Percentiles rank a stretch among this genome's conserved stretches.
These are phyloP conservation scores for Mortierella sp. DNA, from an alignment of 371 early-diverging fungal genomes.

Conservation along the genomic window DNA sequence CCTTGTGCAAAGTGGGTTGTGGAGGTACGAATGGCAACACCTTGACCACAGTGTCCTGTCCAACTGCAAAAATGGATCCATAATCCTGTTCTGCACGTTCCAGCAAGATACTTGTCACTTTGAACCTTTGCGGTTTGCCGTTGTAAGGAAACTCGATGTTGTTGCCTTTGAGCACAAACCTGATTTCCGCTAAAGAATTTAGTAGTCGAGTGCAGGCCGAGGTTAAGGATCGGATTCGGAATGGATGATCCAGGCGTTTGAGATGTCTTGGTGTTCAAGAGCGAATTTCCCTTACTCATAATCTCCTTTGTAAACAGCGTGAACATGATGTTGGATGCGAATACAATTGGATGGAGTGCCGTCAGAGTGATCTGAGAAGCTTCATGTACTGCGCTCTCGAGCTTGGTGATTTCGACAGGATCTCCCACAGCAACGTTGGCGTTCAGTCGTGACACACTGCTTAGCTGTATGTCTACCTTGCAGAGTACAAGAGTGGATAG, in stretches of 20 bases:
- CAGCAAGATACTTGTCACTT: slow-evolving; percentile 40
- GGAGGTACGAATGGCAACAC: slow-evolving; percentile 53
- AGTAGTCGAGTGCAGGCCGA: background rate
- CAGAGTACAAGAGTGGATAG: background rate
- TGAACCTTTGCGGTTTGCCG: slow-evolving; percentile 61
- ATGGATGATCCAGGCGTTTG: too few relatives aligned
- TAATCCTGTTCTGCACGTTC: slow-evolving; percentile 43
- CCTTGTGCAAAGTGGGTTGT: slow-evolving; percentile 9
- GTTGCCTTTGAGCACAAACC: slow-evolving; percentile 59
- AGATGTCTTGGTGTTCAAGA: background rate
- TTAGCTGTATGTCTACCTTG: slow-evolving; percentile 53
- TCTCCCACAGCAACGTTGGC: slow-evolving; percentile 57
- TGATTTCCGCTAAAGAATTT: slow-evolving; percentile 58
- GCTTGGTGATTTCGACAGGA: slow-evolving; percentile 28
- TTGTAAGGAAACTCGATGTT: slow-evolving; percentile 65
- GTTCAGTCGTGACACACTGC: slow-evolving; percentile 51
- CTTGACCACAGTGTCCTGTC: slow-evolving; percentile 48
- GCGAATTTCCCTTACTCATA: slow-evolving; percentile 35
- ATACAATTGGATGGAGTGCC: slow-evolving; percentile 35
- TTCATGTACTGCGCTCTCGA: slow-evolving; percentile 37
- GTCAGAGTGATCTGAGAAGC: slow-evolving; percentile 43
- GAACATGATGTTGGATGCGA: slow-evolving; percentile 51
- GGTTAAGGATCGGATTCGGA: slow-evolving; percentile 15
- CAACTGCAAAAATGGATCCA: slow-evolving; percentile 32
- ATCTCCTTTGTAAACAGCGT: slow-evolving; percentile 57